Conservation (phyloP, 2,329 filamentous ascomycete genomes). For the Pseudopithomyces maydicus region DNA sequence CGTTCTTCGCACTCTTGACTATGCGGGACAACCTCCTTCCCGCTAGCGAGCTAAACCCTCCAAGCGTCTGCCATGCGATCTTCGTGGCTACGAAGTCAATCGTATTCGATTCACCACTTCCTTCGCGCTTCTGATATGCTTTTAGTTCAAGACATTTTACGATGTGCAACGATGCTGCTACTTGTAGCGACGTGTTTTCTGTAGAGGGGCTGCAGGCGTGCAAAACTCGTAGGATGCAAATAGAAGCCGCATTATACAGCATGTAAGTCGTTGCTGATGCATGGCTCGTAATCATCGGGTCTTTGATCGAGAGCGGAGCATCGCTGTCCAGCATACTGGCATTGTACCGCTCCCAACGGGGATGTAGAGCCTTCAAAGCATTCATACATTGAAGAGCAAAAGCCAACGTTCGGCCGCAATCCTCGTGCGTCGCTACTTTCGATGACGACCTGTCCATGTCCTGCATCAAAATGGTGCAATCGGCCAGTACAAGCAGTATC, state of each 20-base stretch:
- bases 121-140: constrained; percentile 19
- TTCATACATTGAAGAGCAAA: constrained; percentile 11
- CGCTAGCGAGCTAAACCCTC: constrained; percentile 26
- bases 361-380: constrained; percentile 14
- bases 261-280: constrained; percentile 27
- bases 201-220: constrained; percentile 22
- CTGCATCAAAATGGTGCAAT: constrained; percentile 26
- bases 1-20: constrained; percentile 16
- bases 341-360: constrained; percentile 22
- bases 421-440: neutral
- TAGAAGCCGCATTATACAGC: constrained; percentile 30
- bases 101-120: constrained; percentile 26
- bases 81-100: constrained; percentile 31
- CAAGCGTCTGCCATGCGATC: constrained; percentile 32
- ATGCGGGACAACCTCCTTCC: constrained; percentile 23
- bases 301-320: constrained; percentile 5
- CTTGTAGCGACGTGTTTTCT: constrained; percentile 16
- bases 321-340: constrained; percentile 9
- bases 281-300: constrained; percentile 23
- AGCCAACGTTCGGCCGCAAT: constrained; percentile 10
- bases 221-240: constrained; percentile 26
- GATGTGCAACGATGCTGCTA: constrained; percentile 25
- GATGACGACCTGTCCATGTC: constrained; percentile 13
- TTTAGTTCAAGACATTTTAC: constrained; percentile 27
- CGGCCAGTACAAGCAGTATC: constrained; percentile 29